Conservation (phyloP, 2,329 filamentous ascomycete genomes). For the Malbranchea zuffiana region DNA sequence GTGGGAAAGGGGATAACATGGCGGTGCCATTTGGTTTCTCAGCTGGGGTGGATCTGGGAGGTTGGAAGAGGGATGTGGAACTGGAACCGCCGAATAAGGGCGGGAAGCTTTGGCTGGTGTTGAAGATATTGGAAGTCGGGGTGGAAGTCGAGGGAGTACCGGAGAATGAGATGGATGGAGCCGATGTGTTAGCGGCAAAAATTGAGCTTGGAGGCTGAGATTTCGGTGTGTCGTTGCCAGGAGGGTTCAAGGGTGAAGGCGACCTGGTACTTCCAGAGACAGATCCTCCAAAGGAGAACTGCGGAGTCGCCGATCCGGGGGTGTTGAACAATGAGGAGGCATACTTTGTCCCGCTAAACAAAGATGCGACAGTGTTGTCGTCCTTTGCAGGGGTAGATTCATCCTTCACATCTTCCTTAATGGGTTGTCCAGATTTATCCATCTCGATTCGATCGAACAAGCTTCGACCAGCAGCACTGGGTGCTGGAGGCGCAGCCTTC, state of each 20-base stretch:
- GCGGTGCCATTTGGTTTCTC: conserved; percentile 1
- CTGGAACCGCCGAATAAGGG: conserved; percentile 8
- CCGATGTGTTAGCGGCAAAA: not conserved
- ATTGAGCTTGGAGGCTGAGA: conserved; percentile 6
- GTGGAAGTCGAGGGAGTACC: conserved; percentile 5
- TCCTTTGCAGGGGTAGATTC: not conserved
- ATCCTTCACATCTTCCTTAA: conserved; percentile 11
- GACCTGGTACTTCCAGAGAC: conserved; percentile 16
- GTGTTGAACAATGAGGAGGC: conserved; percentile 21
- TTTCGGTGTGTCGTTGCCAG: conserved; percentile 7
- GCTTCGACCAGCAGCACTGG: conserved; percentile 21
- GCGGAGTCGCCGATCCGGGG: conserved; percentile 16
- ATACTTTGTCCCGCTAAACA: conserved; percentile 21
- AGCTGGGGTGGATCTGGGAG: not conserved
- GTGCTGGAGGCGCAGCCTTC: conserved; percentile 9
- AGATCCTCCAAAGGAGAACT: conserved; percentile 15
- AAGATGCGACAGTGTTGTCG: conserved; percentile 13
- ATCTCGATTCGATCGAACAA: conserved; percentile 28
- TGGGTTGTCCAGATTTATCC: conserved; percentile 20
- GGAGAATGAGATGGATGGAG: conserved; percentile 4
- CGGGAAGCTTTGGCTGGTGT: conserved; percentile 4
- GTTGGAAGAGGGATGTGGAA: not conserved
- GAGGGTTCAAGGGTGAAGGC: conserved; percentile 11
- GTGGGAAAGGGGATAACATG: conserved; percentile 6
- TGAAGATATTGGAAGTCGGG: conserved; percentile 2